phyloP scores from a whole-genome alignment of 345 rosid genomes.

The Psidium friedrichsthalianum region DNA sequence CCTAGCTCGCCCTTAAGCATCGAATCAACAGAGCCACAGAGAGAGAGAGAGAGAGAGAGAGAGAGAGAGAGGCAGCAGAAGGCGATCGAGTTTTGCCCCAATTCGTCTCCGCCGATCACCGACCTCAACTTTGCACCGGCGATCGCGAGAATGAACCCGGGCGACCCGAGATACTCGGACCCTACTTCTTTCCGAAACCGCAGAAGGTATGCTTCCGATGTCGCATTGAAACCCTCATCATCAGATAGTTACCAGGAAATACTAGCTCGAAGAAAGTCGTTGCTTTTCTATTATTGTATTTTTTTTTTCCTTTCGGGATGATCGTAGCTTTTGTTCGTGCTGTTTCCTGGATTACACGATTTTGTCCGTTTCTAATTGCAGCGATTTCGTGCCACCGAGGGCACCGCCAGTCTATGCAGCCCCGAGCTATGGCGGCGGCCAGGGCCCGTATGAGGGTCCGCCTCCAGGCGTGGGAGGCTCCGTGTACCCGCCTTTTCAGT shows the following conservation, averaged over 20 bases:
- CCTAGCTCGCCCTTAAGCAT: background rate
- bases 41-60: background rate
- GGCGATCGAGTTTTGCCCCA: background rate
- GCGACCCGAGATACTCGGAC: background rate
- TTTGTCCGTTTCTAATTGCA: background rate
- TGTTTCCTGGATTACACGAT: background rate
- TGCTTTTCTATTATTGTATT: background rate
- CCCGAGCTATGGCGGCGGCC: background rate
- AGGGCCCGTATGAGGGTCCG: background rate
- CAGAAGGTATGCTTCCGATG: background rate
- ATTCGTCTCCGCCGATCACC: background rate
- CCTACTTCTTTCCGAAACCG: background rate
- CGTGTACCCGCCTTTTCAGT: constrained; percentile 37
- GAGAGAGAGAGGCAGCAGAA: background rate
- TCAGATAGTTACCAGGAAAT: background rate
- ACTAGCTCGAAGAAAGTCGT: background rate
- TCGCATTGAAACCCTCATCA: background rate
- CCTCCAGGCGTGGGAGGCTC: constrained; percentile 9
- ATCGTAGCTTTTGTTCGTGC: background rate
- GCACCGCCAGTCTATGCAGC: background rate
- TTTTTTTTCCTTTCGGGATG: background rate
- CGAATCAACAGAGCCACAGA: background rate
- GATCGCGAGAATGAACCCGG: background rate
- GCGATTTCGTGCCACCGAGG: background rate
- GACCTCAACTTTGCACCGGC: background rate